Evolutionary conservation across 306 rosid genomes (phyloP).

Genomic region (Bauhinia variegata): DNA sequence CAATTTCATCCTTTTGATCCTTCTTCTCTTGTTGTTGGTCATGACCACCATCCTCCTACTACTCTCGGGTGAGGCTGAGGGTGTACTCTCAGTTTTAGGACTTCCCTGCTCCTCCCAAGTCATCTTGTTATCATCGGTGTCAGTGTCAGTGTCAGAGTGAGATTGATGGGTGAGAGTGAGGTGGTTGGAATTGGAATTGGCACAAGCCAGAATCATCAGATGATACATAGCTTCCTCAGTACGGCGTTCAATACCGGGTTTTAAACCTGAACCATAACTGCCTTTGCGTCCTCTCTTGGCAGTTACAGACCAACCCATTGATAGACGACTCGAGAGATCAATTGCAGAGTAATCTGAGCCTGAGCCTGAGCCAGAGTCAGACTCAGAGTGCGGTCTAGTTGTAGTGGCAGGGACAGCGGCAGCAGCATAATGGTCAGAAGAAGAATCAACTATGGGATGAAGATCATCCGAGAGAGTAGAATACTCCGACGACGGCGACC

Average conservation of each 20-base stretch:
- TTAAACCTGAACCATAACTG: conserved; percentile 14
- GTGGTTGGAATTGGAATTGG: conserved; percentile 5
- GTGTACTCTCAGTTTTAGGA: too few species aligned
- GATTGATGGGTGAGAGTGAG: too few species aligned
- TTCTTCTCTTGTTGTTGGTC: background rate
- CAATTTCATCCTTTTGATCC: conserved; percentile 8
- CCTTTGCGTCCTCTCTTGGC: conserved; percentile 48
- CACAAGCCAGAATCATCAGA: conserved; percentile 48
- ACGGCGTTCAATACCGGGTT: conserved; percentile 3
- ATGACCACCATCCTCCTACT: background rate
- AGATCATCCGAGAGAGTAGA: too few species aligned
- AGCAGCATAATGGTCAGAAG: background rate
- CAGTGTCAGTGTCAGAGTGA: background rate
- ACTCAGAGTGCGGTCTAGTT: background rate
- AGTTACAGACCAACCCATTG: conserved; percentile 26
- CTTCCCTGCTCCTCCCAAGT: background rate
- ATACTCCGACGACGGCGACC: too few species aligned
- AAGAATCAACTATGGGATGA: too few species aligned
- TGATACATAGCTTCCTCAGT: conserved; percentile 42
- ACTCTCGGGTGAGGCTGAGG: background rate
- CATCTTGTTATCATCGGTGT: too few species aligned
- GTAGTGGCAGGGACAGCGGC: too few species aligned
- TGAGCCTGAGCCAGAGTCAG: background rate
- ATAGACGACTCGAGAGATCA: background rate
- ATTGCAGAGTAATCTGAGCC: background rate